Evolutionary conservation across 75 land plant genomes (phyloP).

Genomic region (Selaginella moellendorffii): DNA sequence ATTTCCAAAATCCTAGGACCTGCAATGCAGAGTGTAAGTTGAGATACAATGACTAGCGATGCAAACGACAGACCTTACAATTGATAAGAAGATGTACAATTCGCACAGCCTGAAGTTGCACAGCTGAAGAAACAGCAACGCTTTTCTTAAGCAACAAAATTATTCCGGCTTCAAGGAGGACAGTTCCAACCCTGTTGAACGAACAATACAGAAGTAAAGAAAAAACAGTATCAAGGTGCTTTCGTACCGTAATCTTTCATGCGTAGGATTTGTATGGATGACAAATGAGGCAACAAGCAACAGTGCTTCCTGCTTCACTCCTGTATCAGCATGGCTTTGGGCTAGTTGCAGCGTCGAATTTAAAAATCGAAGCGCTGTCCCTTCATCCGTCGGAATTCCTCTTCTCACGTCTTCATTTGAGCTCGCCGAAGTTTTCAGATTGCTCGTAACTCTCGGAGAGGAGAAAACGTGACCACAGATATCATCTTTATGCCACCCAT

Average conservation of each 20-base stretch:
- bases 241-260: neutral
- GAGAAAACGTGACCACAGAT: neutral
- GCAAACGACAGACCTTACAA: neutral
- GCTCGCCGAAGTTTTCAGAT: too few species aligned
- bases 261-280: neutral
- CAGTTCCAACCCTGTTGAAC: neutral
- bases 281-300: neutral
- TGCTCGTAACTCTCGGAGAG: too few species aligned
- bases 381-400: too few species aligned
- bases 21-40: too few species aligned
- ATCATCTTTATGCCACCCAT: neutral
- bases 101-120: neutral
- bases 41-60: too few species aligned
- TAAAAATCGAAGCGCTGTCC: neutral
- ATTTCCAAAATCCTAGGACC: too few species aligned
- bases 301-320: neutral
- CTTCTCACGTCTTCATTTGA: too few species aligned
- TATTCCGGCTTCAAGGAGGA: neutral
- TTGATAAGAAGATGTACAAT: neutral
- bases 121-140: neutral
- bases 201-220: too few species aligned
- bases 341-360: neutral
- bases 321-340: neutral
- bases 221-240: too few species aligned
- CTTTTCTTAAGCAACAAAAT: neutral